Conservation (phyloP, 192 early-diverging fungal species). For the Gonapodya sp. region DNA sequence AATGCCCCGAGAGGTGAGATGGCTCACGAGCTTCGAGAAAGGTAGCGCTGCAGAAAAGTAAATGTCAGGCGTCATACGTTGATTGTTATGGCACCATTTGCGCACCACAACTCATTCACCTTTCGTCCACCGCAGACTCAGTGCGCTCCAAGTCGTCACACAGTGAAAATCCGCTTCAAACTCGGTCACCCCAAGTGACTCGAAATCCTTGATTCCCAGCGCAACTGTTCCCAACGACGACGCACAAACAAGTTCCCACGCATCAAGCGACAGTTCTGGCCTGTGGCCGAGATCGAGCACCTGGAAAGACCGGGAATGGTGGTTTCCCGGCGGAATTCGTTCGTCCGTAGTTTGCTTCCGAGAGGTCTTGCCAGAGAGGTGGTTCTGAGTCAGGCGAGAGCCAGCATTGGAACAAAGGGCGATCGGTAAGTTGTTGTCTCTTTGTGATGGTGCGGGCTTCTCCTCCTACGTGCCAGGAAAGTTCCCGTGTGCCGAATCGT, state of each 20-base stretch:
- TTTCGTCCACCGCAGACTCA: background rate
- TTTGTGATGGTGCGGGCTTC: background rate
- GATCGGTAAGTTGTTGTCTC: background rate
- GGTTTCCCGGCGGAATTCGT: constrained; percentile 7
- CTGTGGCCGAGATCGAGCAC: constrained; percentile 8
- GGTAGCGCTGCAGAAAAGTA: too few relatives aligned
- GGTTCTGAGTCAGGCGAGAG: background rate
- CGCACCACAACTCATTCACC: background rate
- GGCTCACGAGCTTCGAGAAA: background rate
- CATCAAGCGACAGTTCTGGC: background rate
- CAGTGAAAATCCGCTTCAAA: background rate
- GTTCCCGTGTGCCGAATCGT: too few relatives aligned
- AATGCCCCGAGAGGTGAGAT: background rate
- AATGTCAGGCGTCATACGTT: background rate
- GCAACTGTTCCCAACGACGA: background rate
- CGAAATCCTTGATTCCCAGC: background rate
- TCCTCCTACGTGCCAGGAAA: too few relatives aligned
- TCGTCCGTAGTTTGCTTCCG: background rate
- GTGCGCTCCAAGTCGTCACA: constrained; percentile 8
- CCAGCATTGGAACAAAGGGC: background rate
- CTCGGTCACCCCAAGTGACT: background rate
- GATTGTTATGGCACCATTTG: background rate
- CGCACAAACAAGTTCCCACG: background rate
- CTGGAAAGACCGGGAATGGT: constrained; percentile 3
- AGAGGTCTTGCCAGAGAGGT: background rate